These are phyloP conservation scores for Xylaria polymorpha DNA, from an alignment of 2,329 filamentous ascomycete genomes.

Conservation along the genomic window DNA sequence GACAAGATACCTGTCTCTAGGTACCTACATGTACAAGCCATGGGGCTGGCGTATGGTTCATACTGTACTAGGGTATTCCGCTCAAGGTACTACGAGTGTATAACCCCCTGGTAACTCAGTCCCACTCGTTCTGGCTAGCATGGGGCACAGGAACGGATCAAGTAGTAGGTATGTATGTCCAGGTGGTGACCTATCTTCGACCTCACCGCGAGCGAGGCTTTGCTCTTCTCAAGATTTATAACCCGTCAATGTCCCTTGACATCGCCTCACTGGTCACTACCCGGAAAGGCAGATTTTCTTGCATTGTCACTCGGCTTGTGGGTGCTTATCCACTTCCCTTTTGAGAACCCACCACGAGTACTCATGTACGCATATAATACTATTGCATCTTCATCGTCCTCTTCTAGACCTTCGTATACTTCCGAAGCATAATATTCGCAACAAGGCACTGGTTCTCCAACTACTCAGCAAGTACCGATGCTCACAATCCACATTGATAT, in stretches of 20 bases:
- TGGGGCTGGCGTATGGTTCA: conserved; percentile 22
- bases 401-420: conserved; percentile 36
- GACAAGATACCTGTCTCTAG: conserved; percentile 21
- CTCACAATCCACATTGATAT: conserved; percentile 41
- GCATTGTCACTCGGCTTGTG: conserved; percentile 29
- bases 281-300: conserved; percentile 33
- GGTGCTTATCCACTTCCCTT: conserved; percentile 15
- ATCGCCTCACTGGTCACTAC: conserved; percentile 33
- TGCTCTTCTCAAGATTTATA: conserved; percentile 35
- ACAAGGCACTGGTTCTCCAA: conserved; percentile 35
- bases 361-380: conserved; percentile 46
- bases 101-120: conserved; percentile 1
- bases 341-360: conserved; percentile 9
- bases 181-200: conserved; percentile 7
- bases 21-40: conserved; percentile 29
- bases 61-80: conserved; percentile 33
- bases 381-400: conserved; percentile 37
- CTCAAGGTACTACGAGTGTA: conserved; percentile 12
- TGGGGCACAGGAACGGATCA: conserved; percentile 8
- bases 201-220: conserved; percentile 31
- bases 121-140: background rate
- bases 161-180: conserved; percentile 9
- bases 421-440: conserved; percentile 35
- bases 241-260: conserved; percentile 28
- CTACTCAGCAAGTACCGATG: conserved; percentile 30